Evolutionary conservation across 2,329 filamentous ascomycete species (phyloP).

Genomic region (Lizonia empirigonia): DNA sequence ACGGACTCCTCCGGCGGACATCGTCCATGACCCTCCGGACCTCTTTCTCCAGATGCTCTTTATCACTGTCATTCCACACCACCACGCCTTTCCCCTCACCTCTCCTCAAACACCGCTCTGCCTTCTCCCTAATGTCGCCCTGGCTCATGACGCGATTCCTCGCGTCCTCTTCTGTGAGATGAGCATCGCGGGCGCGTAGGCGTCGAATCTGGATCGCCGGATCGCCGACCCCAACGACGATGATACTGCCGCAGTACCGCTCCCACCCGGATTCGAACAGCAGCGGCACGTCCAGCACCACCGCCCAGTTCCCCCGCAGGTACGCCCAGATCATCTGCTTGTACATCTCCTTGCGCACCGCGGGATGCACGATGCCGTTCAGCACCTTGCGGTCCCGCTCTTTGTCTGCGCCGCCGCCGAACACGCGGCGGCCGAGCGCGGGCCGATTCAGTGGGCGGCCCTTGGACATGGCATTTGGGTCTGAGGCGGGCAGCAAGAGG

Average conservation of each 20-base stretch:
- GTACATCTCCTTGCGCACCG: slow-evolving; percentile 83
- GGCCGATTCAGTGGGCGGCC: slow-evolving; percentile 82
- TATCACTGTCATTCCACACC: slow-evolving; percentile 86
- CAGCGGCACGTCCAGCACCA: slow-evolving; percentile 89
- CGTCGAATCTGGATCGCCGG: slow-evolving; percentile 81
- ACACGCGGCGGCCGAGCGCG: slow-evolving; percentile 82
- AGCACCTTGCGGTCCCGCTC: slow-evolving; percentile 75
- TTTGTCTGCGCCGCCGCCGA: slow-evolving; percentile 75
- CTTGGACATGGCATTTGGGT: slow-evolving; percentile 55
- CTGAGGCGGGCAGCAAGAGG: slow-evolving; percentile 66
- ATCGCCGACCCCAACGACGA: slow-evolving; percentile 85
- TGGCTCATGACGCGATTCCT: slow-evolving; percentile 85
- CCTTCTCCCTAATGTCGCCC: slow-evolving; percentile 84
- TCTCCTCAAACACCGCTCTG: slow-evolving; percentile 71
- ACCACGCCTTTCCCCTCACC: slow-evolving; percentile 71
- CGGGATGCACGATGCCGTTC: slow-evolving; percentile 91
- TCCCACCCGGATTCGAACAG: slow-evolving; percentile 91
- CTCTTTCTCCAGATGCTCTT: slow-evolving; percentile 70
- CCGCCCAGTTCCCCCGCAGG: slow-evolving; percentile 78
- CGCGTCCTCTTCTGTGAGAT: slow-evolving; percentile 84
- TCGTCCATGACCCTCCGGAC: slow-evolving; percentile 69
- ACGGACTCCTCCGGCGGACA: slow-evolving; percentile 68
- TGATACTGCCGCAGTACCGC: slow-evolving; percentile 78
- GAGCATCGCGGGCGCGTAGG: slow-evolving; percentile 73
- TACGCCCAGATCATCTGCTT: slow-evolving; percentile 74